Evolutionary conservation across 306 rosid genomes (phyloP), one percentile per base, ranked within the genome.

Genomic region (Lablab purpureus): DNA sequence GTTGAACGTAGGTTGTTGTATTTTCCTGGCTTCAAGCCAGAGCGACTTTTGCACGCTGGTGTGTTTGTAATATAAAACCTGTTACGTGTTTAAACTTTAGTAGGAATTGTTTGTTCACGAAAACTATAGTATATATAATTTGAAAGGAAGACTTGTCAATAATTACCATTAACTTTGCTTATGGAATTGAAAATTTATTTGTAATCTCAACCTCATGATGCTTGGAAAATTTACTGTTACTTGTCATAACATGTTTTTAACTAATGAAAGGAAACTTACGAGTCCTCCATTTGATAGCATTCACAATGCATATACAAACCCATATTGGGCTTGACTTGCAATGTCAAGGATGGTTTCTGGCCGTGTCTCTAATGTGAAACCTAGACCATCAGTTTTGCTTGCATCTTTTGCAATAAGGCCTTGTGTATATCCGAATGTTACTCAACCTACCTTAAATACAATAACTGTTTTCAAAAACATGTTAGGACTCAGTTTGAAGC

Each of bases 221-320:
- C 82, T 27, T 82, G 96, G 96, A 86, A 85, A 84, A 67, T 81
- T 82, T 87, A 87, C 80, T 78, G 88, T 54, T 85, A 80, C 56
- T 47, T 88, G 43, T 77, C 84, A 3, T 88, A 75, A 52, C 65
- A 46, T 68, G 71, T 51, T 21, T 56, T 76, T 46, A 80, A 79
- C 40, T 67, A 30, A 59, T 70, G 84, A 64, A 63, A 82, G 89
- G 76, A 83, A 76, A 72, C 71, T 82, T 77, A 76, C 49, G 52
- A 74, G 67, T 65, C 75, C 90, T 74, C 77, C 82, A 32, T 58
- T 27, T 19, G 89, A 86, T 59, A 84, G 82, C 74, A 67, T 82
- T 87, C 76, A 76, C 73, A 83, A 72, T 68, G 67, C 67, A 45
- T 88, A 85, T 74, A 28, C 76, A 32, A 83, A 62, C 66, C 80